Evolutionary conservation across 2,329 filamentous ascomycete genomes (phyloP).

Genomic region (Microsporum canis): DNA sequence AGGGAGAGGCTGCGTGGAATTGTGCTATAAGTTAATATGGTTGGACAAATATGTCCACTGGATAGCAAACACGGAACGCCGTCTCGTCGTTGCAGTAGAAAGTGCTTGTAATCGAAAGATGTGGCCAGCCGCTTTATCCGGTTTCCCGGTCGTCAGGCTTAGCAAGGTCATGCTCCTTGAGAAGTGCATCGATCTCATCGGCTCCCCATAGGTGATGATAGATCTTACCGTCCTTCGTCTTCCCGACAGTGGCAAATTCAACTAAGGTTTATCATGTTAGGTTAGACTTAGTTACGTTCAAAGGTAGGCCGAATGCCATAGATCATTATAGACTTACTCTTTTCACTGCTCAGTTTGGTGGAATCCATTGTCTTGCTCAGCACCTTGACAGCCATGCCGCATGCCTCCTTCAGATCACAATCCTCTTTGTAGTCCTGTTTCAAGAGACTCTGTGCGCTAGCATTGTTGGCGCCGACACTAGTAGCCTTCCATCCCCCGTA

Average conservation of each 20-base stretch:
- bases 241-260: conserved; percentile 95
- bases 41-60: no score
- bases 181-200: conserved; percentile 84
- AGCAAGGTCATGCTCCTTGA: conserved; percentile 91
- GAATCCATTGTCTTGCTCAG: conserved; percentile 99
- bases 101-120: no score
- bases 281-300: neutral
- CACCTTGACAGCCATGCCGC: conserved; percentile 94
- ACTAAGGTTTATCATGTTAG: conserved; percentile 45
- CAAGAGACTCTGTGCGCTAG: conserved; percentile 86
- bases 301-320: neutral
- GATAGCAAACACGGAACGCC: no score
- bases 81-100: no score
- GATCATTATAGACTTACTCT: conserved; percentile 55
- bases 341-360: conserved; percentile 96
- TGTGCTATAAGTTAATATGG: no score
- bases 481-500: conserved; percentile 99
- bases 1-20: no score
- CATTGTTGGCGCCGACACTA: conserved; percentile 94
- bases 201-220: conserved; percentile 97
- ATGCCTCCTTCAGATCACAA: conserved; percentile 89
- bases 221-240: conserved; percentile 88
- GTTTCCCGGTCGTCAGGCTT: conserved; percentile 64
- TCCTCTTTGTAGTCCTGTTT: conserved; percentile 99
- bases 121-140: conserved; percentile 24